phyloP scores from a whole-genome alignment of 2,329 filamentous ascomycete genomes.

The Fusarium setosum region DNA sequence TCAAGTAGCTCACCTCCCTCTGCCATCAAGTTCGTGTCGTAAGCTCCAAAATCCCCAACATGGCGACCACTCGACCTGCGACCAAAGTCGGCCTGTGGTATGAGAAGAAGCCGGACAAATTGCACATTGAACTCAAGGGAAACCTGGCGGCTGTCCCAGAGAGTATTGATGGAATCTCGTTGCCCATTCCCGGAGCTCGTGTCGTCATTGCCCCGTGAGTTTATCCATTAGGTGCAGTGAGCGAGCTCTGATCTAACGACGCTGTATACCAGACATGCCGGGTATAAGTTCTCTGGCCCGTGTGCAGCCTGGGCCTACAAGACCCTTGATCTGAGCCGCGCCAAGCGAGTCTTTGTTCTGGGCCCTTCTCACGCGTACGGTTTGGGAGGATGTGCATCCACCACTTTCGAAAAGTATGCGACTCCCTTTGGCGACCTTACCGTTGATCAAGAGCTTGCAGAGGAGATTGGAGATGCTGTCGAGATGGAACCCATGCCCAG shows the following conservation, averaged over 20 bases:
- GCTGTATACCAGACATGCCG: constrained; percentile 77
- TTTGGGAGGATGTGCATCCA: constrained; percentile 80
- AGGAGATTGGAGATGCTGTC: constrained; percentile 56
- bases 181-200: constrained; percentile 81
- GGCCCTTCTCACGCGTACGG: constrained; percentile 93
- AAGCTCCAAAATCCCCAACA: not conserved
- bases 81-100: constrained; percentile 86
- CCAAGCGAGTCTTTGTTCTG: constrained; percentile 90
- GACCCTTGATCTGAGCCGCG: constrained; percentile 81
- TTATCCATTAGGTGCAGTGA: accelerated
- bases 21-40: not conserved
- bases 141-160: constrained; percentile 80
- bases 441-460: constrained; percentile 70
- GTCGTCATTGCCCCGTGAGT: constrained; percentile 93
- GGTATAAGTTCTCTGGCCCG: constrained; percentile 90
- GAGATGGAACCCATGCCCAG: constrained; percentile 66
- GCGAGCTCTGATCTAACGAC: not conserved
- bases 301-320: constrained; percentile 97
- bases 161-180: constrained; percentile 64
- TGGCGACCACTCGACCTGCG: not conserved
- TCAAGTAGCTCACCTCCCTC: not conserved
- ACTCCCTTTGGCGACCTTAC: constrained; percentile 79
- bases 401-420: constrained; percentile 75
- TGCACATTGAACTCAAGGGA: constrained; percentile 76
- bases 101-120: constrained; percentile 65